A percentile compares a stretch with the other conserved stretches of the same genome.
Evolutionary conservation across 257 asterid genomes (phyloP).

Genomic region (Lycium barbarum): DNA sequence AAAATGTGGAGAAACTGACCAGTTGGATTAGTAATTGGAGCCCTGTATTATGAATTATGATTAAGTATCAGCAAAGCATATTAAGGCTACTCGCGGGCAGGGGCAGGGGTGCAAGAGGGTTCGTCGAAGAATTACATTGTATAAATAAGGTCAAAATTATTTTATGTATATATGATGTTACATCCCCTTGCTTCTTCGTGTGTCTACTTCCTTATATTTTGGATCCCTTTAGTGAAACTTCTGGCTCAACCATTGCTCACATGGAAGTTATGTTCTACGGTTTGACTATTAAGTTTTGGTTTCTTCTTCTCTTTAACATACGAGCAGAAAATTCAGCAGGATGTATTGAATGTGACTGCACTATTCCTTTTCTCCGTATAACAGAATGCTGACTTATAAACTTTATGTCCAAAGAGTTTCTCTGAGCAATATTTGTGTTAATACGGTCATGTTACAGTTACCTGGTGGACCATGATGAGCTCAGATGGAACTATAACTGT

Average conservation of each 20-base stretch:
- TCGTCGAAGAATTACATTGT: not conserved
- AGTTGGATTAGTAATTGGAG: constrained; percentile 22
- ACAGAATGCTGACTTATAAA: not conserved
- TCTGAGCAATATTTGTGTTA: not conserved
- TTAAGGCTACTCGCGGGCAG: not conserved
- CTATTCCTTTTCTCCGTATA: not conserved
- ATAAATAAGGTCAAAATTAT: not conserved
- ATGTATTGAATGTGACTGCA: not conserved
- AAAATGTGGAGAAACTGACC: constrained; percentile 20
- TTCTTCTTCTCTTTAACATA: not conserved
- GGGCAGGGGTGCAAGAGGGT: not conserved
- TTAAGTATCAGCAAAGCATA: not conserved
- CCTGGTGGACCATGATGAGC: not conserved
- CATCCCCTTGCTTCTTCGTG: too few relatives aligned
- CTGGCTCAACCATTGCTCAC: not conserved
- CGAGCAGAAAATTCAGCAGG: not conserved
- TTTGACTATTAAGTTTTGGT: not conserved
- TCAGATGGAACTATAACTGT: not conserved
- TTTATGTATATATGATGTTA: not conserved
- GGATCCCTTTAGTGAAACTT: not conserved
- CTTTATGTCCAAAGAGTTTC: not conserved
- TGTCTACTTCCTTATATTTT: not conserved
- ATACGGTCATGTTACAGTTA: not conserved
- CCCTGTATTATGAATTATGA: not conserved
- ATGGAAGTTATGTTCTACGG: not conserved